phyloP scores from a whole-genome alignment of 2,329 filamentous ascomycete genomes.

The Aureobasidium vineae region DNA sequence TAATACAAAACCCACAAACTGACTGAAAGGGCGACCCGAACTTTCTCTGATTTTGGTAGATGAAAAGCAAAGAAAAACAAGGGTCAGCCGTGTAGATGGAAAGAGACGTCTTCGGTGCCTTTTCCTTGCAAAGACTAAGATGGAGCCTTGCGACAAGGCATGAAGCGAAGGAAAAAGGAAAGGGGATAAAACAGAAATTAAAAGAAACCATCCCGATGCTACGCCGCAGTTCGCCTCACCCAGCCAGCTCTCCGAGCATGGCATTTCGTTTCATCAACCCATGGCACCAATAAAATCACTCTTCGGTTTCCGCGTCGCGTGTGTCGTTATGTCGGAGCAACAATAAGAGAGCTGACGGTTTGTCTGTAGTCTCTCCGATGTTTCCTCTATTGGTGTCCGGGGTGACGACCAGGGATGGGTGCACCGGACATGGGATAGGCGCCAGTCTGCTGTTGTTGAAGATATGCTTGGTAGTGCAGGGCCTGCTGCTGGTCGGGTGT shows the following conservation, averaged over 20 bases:
- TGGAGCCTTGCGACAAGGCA: neutral
- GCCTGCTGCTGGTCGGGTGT: conserved; percentile 43
- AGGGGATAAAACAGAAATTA: conserved; percentile 16
- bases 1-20: conserved; percentile 5
- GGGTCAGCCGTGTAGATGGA: neutral
- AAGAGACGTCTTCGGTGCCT: neutral
- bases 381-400: conserved; percentile 25
- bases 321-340: conserved; percentile 24
- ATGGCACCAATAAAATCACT: conserved; percentile 25
- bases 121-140: neutral
- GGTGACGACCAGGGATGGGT: conserved; percentile 29
- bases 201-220: conserved; percentile 24
- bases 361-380: neutral
- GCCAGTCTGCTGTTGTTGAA: conserved; percentile 41
- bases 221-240: conserved; percentile 23
- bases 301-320: conserved; percentile 24
- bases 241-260: conserved; percentile 22
- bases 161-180: conserved; percentile 23
- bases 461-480: conserved; percentile 42
- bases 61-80: conserved; percentile 9
- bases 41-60: conserved; percentile 11
- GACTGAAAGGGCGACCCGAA: conserved; percentile 8
- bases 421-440: conserved; percentile 42
- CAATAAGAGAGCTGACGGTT: neutral
- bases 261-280: conserved; percentile 15